phyloP scores from a whole-genome alignment of 108 stramenopile genomes.

The Cyclotella atomus region DNA sequence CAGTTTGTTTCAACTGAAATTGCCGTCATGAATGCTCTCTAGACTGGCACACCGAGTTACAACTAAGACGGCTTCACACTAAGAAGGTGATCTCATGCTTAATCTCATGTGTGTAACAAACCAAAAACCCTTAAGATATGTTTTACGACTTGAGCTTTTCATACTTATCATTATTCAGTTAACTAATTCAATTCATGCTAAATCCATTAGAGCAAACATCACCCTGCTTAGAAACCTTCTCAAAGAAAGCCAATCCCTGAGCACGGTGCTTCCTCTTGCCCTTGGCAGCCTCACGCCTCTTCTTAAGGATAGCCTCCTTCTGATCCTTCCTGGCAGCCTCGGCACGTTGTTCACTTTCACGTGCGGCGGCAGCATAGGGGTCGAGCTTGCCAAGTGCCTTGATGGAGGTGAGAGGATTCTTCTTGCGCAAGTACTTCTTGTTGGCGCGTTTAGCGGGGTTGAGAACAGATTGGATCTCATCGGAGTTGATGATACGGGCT shows the following conservation, averaged over 20 bases:
- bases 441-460: slow-evolving; percentile 85
- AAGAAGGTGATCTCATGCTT: too few species aligned
- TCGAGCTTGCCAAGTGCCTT: slow-evolving; percentile 91
- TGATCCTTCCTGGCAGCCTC: slow-evolving; percentile 69
- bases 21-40: too few species aligned
- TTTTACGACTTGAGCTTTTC: too few species aligned
- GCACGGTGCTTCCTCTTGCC: slow-evolving; percentile 75
- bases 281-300: slow-evolving; percentile 69
- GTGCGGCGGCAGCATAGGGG: slow-evolving; percentile 91
- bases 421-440: slow-evolving; percentile 84
- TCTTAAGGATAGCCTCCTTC: slow-evolving; percentile 59
- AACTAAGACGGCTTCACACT: too few species aligned
- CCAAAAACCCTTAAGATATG: too few species aligned
- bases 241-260: slow-evolving; percentile 81
- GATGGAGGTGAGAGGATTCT: slow-evolving; percentile 91
- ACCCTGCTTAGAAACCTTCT: slow-evolving; percentile 76
- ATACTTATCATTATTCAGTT: too few species aligned
- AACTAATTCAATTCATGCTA: too few species aligned
- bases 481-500: slow-evolving; percentile 97
- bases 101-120: too few species aligned
- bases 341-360: slow-evolving; percentile 73
- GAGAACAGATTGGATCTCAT: slow-evolving; percentile 96
- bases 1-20: too few species aligned
- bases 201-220: slow-evolving; percentile 89
- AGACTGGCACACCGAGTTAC: too few species aligned